Evolutionary conservation across 768 basidiomycete genomes (phyloP), one percentile per base, ranked within the genome.

Genomic region (Hortiboletus campestris): DNA sequence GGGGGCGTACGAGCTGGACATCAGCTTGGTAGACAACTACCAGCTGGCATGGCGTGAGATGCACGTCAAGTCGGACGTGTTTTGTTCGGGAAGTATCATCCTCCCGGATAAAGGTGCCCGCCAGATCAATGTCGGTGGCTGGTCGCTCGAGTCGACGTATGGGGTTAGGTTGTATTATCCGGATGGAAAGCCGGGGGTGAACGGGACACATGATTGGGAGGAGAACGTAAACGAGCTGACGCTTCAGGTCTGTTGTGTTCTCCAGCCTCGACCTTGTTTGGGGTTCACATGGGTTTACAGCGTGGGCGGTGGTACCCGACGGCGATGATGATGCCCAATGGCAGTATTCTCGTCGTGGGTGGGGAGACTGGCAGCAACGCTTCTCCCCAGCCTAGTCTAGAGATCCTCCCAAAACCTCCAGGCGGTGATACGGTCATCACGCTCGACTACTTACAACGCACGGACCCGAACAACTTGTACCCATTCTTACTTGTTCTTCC

Each of bases 401-500:
- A 92, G 69, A 76, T 88, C 49, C 74, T 91, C 6, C 89, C 89
- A 1, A 83, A 75, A 29, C 85, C 86, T 10, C 66, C 66, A 0
- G 89, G 89, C 2, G 89, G 85, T 17, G 74, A 77, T 49, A 89
- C 88, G 0, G 73, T 75, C 11, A 53, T 86, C 49, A 75, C 81
- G 46, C 77, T 91, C 49, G 84, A 86, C 56, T 91, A 82, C 75
- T 74, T 91, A 32, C 66, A 74, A 34, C 78, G 88, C 28, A 91
- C 90, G 6, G 85, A 91, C 63, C 90, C 90, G 1, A 84, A 88
- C 64, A 91, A 91, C 62, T 68, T 92, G 46, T 92, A 92, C 63
- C 89, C 90, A 0, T 91, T 88, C 76, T 71, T 91, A 34, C 69
- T 85, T 51, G 77, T 90, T 8, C 78, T 92, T 16, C 89, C 90